Base-by-base conservation (phyloP, 176 grass and related monocot species). In the Triticum monococcum region DNA sequence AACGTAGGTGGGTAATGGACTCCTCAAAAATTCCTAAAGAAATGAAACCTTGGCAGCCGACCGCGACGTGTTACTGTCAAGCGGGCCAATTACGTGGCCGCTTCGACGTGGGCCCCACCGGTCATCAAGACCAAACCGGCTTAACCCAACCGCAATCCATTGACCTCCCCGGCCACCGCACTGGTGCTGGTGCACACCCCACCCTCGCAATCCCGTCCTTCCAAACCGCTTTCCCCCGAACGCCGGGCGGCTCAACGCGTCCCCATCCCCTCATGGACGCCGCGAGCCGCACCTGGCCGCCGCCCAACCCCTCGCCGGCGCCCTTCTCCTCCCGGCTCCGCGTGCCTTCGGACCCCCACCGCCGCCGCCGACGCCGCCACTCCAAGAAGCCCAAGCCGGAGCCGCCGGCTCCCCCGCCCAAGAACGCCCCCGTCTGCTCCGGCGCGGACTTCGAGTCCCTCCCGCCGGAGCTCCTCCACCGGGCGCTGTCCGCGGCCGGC, bases 271-370 rank as follows among this genome's bases (percentile, higher is more conserved):
- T 13, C 75, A 90, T 90, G 84, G 87, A 85, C 77, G 89, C 66
- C 89, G 84, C 73, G 74, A 84, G 50, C 87, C 87, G 87, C 52
- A 89, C 87, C 75, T 89, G 87, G 83, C 87, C 91, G 59, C 84
- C 73, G 60, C 87, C 87, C 1, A 9, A 75, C 33, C 89, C 85
- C 24, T 82, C 87, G 25, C 84, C 68, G 63, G 72, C 83, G 24
- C 78, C 87, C 83, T 81, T 77, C 79, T 88, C 86, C 59, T 86
- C 86, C 57, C n/a, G 83, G 1, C 64, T 26, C 7, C 79, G 56
- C 83, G 33, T 24, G 8, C 25, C 24, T 0, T 22, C 72, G 9
- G 48, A 74, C 35, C 66, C 40, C 45, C 83, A 72, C 71, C 56
- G 61, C 18, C 72, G 41, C 0, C 69, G 41, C 10, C 79, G 68